Conservation (phyloP, 345 rosid species). For the Sisymbrium altissimum region DNA sequence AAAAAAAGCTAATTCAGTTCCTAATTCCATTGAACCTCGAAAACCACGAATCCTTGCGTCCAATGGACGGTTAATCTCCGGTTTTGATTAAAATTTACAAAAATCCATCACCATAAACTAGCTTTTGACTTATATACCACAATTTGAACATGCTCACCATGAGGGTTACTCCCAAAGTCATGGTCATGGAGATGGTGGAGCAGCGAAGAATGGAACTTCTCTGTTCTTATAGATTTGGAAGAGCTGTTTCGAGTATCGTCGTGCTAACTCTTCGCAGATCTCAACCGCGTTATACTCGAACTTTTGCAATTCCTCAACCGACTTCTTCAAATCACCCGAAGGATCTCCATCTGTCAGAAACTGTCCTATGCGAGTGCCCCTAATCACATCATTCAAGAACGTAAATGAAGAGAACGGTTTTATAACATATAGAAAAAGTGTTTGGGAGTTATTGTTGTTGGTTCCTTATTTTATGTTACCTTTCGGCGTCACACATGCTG, state of each 20-base stretch:
- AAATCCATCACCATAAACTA: not conserved
- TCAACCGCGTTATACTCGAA: constrained; percentile 40
- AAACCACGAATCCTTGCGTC: not conserved
- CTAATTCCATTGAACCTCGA: not conserved
- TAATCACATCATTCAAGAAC: constrained; percentile 18
- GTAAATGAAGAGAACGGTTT: not conserved
- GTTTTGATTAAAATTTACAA: not conserved
- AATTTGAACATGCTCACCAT: not conserved
- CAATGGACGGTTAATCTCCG: not conserved
- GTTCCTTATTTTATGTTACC: constrained; percentile 34
- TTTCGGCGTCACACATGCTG: constrained; percentile 58
- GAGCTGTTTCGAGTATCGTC: constrained; percentile 60
- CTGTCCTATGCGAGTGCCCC: constrained; percentile 54
- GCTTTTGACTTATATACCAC: not conserved
- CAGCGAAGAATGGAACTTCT: constrained; percentile 58
- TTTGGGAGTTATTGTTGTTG: not conserved
- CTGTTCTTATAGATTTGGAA: constrained; percentile 60
- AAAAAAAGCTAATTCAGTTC: not conserved
- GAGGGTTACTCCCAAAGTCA: not conserved
- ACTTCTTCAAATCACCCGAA: constrained; percentile 50
- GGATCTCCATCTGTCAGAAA: constrained; percentile 62
- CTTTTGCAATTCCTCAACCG: constrained; percentile 49
- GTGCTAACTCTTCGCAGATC: constrained; percentile 49
- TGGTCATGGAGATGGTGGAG: constrained; percentile 22
- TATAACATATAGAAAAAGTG: not conserved